Evolutionary conservation across 345 rosid species (phyloP), one percentile per base, ranked within the genome.

Genomic region (Punica granatum): DNA sequence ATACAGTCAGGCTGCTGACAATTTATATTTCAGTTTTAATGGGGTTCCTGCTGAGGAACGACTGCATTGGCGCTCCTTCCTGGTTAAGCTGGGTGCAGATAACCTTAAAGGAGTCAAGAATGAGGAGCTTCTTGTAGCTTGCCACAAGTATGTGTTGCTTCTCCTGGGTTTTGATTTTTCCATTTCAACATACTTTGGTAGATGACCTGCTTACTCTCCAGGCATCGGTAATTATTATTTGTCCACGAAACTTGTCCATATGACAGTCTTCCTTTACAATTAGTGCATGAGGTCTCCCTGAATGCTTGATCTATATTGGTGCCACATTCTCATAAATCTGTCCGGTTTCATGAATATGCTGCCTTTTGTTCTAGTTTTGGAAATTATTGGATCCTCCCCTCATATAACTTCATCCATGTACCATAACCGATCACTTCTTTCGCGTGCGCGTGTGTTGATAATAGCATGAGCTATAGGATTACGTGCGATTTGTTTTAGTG

Each of bases 41-140:
- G 98, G 99, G 76, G 96, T 94, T 71, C 92, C 95, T 7, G 88
- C 97, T n/a, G 97, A 94, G 81, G 98, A 94, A 72, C 84, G 92
- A 42, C 78, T 91, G 15, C 95, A 90, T 67, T 91, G 99, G 97
- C 74, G 98, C 73, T 79, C 98, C 41, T 94, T 91, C 88, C 77
- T 94, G 75, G 95, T 94, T 10, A 94, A 91, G 80, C 76, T 91
- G 60, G 98, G 99, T 71, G 90, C 89, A 0, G 96, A 91, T 71
- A 94, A 94, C 78, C 98, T 94, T 59, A 86, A 81, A 74, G 96
- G 96, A 62, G 87, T 83, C 15, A 94, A 88, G 63, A 91, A 91
- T 74, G 99, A 91, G 78, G 99, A 91, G 77, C 98, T 91, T 14
- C 92, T 94, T 42, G 93, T 91, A 70, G 96, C 99, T 67, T 91